Evolutionary conservation across 2,329 filamentous ascomycete genomes (phyloP), one percentile per base, ranked within the genome.

Genomic region (Fusarium brevicatenulatum): DNA sequence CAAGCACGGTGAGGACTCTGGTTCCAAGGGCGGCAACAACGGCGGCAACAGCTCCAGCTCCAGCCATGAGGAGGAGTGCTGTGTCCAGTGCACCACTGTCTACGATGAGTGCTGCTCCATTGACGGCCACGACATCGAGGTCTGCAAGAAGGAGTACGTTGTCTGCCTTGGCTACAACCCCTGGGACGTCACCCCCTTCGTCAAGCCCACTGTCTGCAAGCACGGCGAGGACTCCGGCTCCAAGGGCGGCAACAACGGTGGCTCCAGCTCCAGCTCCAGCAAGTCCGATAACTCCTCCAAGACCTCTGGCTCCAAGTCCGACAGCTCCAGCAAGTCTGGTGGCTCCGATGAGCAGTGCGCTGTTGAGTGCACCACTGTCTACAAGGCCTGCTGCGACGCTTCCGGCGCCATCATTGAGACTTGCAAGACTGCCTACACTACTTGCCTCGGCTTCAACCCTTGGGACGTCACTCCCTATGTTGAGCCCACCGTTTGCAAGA

Each of bases 401-500:
- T 44, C 60, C 7, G 70, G 70, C n/a, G 70, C 57, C 13, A 34
- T 70, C 28, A 23, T 72, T 2, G 66, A 70, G 55, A 56, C 58
- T 34, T 72, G 70, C 61, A 70, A 72, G 57, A 43, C 58, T 28
- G 47, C 53, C 8, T 72, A 72, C 66, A 63, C 61, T 28, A 58
- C 67, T 10, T 72, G 70, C 53, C 70, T 72, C 11, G 70, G 70
- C 40, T 72, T 67, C 53, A 72, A 44, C 66, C 70, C 70, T 42
- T 72, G 52, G 32, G 66, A 63, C 5, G 28, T 43, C n/a, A 16
- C 23, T 25, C 66, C 70, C 13, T 72, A 54, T 30, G 70, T 54
- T 44, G 70, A 72, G 66, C 70, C 70, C 32, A 71, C 66, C 25
- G 70, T 73, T 16, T 72, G 70, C 62, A 70, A 73, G 57, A 44